Evolutionary conservation across 306 rosid genomes (phyloP).

Genomic region (Mimosa bimucronata): DNA sequence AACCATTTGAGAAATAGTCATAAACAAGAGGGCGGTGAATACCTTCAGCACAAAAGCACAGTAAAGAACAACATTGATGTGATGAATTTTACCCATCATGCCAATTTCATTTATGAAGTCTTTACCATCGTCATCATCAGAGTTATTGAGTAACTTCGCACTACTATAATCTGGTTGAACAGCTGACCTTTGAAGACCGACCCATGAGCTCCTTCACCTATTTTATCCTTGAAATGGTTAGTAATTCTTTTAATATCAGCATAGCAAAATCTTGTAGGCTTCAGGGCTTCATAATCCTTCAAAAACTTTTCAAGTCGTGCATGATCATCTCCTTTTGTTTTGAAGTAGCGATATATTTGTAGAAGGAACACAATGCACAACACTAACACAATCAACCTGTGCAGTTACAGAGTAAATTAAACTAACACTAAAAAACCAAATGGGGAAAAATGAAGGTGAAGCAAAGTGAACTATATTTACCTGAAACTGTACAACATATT

Average conservation of each 20-base stretch:
- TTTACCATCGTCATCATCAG: background rate
- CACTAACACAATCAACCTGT: background rate
- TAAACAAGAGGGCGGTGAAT: background rate
- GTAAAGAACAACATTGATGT: background rate
- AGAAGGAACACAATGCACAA: background rate
- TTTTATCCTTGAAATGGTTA: background rate
- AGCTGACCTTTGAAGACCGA: background rate
- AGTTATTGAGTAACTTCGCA: background rate
- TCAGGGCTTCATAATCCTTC: conserved; percentile 44
- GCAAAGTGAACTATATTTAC: conserved; percentile 1
- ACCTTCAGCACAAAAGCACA: background rate
- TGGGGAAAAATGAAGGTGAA: background rate
- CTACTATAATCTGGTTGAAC: background rate
- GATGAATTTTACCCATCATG: background rate
- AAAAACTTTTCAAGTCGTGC: conserved; percentile 38
- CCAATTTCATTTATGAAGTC: background rate
- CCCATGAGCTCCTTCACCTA: background rate
- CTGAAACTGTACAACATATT: background rate
- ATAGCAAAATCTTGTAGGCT: conserved; percentile 47
- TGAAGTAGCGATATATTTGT: background rate
- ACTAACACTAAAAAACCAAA: background rate
- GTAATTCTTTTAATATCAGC: conserved; percentile 31
- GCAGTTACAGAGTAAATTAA: background rate
- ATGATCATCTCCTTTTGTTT: conserved; percentile 37
- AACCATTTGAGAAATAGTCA: background rate